A percentile compares a stretch with the other conserved stretches of the same genome.
These are phyloP conservation scores for Penicillium thymicola DNA, from an alignment of 2,329 filamentous ascomycete species.

Conservation along the genomic window DNA sequence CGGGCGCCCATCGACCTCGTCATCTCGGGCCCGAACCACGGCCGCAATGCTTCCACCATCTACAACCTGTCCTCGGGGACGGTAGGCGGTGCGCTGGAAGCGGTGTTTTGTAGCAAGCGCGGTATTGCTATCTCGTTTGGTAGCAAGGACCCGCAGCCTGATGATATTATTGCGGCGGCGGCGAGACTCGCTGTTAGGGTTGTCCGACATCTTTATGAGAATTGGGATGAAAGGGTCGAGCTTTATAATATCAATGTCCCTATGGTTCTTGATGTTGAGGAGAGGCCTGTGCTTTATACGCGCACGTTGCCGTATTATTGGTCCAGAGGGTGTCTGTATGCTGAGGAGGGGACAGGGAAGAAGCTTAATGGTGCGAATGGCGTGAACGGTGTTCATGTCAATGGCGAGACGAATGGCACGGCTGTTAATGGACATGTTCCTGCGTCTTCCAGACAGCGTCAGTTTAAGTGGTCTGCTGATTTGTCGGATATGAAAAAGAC, in stretches of 20 bases:
- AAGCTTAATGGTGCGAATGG: slow-evolving; percentile 42
- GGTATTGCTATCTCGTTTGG: slow-evolving; percentile 81
- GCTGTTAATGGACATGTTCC: not conserved
- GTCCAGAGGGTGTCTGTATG: slow-evolving; percentile 72
- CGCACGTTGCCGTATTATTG: slow-evolving; percentile 84
- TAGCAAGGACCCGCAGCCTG: slow-evolving; percentile 74
- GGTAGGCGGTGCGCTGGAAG: slow-evolving; percentile 71
- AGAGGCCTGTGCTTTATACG: slow-evolving; percentile 69
- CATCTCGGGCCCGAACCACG: slow-evolving; percentile 74
- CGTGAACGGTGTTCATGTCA: slow-evolving; percentile 6
- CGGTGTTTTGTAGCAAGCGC: slow-evolving; percentile 63
- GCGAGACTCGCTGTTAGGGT: slow-evolving; percentile 68
- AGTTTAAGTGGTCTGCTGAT: slow-evolving; percentile 86
- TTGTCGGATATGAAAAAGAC: slow-evolving; percentile 82
- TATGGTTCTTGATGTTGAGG: slow-evolving; percentile 67
- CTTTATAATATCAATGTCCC: slow-evolving; percentile 86
- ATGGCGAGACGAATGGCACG: not conserved
- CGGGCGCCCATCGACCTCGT: slow-evolving; percentile 68
- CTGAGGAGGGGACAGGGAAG: slow-evolving; percentile 59
- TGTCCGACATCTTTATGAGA: slow-evolving; percentile 67
- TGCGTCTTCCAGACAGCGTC: slow-evolving; percentile 63
- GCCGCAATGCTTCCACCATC: slow-evolving; percentile 72
- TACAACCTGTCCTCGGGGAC: slow-evolving; percentile 74
- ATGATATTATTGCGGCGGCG: slow-evolving; percentile 69
- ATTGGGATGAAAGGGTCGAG: slow-evolving; percentile 70